Percentiles rank a stretch among this genome's conserved stretches.
These are phyloP conservation scores for Amanita molliuscula DNA, from an alignment of 768 basidiomycete species.

Conservation along the genomic window DNA sequence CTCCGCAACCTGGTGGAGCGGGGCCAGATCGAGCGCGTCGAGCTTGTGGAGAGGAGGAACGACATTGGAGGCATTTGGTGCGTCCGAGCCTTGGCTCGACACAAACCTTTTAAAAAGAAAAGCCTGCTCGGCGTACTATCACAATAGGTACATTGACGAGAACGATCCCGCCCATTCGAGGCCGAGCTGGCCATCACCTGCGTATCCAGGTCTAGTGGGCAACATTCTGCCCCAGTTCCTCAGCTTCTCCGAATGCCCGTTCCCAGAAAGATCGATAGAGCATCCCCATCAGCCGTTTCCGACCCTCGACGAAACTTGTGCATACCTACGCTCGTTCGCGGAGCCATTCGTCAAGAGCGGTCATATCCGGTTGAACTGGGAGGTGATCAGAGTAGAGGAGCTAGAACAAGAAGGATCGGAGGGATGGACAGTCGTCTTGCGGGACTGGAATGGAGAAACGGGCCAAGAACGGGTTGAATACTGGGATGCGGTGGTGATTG, in stretches of 20 bases:
- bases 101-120: too few species aligned
- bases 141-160: not conserved
- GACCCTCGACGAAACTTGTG: constrained; percentile 25
- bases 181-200: constrained; percentile 33
- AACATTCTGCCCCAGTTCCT: constrained; percentile 39
- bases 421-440: constrained; percentile 28
- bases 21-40: constrained; percentile 31
- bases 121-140: not conserved
- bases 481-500: constrained; percentile 42
- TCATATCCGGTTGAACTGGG: constrained; percentile 28
- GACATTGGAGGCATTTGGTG: constrained; percentile 46
- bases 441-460: constrained; percentile 19
- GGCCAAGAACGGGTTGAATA: constrained; percentile 18
- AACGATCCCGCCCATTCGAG: constrained; percentile 11
- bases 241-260: constrained; percentile 25
- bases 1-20: constrained; percentile 36
- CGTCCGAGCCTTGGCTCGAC: constrained; percentile 2
- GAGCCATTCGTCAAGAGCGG: constrained; percentile 19
- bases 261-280: constrained; percentile 19
- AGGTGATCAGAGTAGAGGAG: constrained; percentile 30
- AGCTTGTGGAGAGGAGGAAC: constrained; percentile 34
- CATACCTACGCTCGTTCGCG: constrained; percentile 26
- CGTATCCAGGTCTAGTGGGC: constrained; percentile 37
- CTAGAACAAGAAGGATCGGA: constrained; percentile 7
- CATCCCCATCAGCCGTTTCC: constrained; percentile 28